Percentiles rank a stretch among this genome's conserved stretches.
Evolutionary conservation across 2,329 filamentous ascomycete genomes (phyloP).

Genomic region (Fusarium phyllophilum): DNA sequence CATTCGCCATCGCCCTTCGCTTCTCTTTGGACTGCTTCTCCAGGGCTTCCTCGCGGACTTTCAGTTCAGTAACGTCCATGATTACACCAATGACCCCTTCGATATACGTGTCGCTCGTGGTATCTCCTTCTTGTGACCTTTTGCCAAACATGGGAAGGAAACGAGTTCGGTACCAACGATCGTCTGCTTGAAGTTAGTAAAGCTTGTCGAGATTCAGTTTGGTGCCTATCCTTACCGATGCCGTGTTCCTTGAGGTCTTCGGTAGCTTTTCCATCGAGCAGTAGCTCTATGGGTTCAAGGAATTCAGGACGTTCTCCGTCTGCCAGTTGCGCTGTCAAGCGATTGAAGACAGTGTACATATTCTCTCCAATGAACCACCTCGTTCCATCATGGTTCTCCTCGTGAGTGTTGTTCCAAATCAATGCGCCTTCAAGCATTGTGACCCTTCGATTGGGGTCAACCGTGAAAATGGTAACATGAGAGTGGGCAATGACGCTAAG

Average conservation of each 20-base stretch:
- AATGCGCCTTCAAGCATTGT: slow-evolving; percentile 77
- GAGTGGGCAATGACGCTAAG: slow-evolving; percentile 79
- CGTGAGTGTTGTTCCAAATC: slow-evolving; percentile 61
- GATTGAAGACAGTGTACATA: slow-evolving; percentile 72
- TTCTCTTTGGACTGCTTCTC: slow-evolving; percentile 75
- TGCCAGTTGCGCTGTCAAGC: slow-evolving; percentile 55
- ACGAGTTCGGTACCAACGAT: slow-evolving; percentile 76
- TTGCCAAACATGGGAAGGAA: slow-evolving; percentile 73
- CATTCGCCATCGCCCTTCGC: slow-evolving; percentile 75
- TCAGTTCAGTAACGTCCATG: slow-evolving; percentile 81
- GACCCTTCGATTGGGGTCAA: slow-evolving; percentile 69
- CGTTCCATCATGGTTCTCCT: slow-evolving; percentile 52
- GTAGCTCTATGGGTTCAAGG: slow-evolving; percentile 68
- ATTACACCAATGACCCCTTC: slow-evolving; percentile 82
- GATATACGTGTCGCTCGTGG: slow-evolving; percentile 59
- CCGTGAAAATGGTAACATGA: slow-evolving; percentile 79
- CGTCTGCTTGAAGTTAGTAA: slow-evolving; percentile 51
- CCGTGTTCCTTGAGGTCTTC: slow-evolving; percentile 74
- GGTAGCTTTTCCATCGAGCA: slow-evolving; percentile 68
- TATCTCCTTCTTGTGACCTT: slow-evolving; percentile 61
- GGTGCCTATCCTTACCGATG: slow-evolving; percentile 53
- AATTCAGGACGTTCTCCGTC: slow-evolving; percentile 60
- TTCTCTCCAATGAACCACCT: slow-evolving; percentile 68
- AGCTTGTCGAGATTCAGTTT: neutral
- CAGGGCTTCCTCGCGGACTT: slow-evolving; percentile 58